Conservation (phyloP, 352 stramenopile genomes). For the Globisporangium radiosum region DNA sequence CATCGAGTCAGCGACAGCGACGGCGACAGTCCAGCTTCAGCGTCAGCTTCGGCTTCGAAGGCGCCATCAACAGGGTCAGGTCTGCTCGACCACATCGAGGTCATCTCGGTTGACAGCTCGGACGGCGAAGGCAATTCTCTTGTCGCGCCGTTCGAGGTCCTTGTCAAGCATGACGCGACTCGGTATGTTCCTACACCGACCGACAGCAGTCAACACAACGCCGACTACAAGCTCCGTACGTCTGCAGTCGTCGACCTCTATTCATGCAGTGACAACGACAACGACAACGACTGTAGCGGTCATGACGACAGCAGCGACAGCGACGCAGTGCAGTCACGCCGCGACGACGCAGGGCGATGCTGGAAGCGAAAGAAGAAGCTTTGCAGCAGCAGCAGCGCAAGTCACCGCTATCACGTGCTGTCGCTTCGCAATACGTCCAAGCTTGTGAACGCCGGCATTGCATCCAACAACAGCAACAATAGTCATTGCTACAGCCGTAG, state of each 20-base stretch:
- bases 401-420: neutral
- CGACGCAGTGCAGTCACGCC: too few relatives aligned
- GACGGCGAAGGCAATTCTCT: neutral
- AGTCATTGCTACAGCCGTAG: neutral
- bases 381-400: neutral
- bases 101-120: slow-evolving; percentile 10
- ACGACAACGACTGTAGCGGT: neutral
- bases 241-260: neutral
- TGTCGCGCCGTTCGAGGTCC: slow-evolving; percentile 3
- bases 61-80: too few relatives aligned
- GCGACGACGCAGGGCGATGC: too few relatives aligned
- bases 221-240: neutral
- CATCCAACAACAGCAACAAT: neutral
- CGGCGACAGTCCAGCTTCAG: too few relatives aligned
- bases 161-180: slow-evolving; percentile 2
- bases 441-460: too few relatives aligned
- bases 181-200: neutral
- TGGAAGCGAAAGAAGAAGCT: neutral
- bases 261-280: neutral
- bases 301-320: too few relatives aligned
- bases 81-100: too few relatives aligned
- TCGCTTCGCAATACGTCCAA: neutral
- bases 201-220: neutral
- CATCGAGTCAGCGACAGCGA: too few relatives aligned
- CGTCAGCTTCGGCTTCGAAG: too few relatives aligned